These are phyloP conservation scores for Wickerhamiella dianesei DNA, from an alignment of 805 yeast genomes.

Conservation along the genomic window DNA sequence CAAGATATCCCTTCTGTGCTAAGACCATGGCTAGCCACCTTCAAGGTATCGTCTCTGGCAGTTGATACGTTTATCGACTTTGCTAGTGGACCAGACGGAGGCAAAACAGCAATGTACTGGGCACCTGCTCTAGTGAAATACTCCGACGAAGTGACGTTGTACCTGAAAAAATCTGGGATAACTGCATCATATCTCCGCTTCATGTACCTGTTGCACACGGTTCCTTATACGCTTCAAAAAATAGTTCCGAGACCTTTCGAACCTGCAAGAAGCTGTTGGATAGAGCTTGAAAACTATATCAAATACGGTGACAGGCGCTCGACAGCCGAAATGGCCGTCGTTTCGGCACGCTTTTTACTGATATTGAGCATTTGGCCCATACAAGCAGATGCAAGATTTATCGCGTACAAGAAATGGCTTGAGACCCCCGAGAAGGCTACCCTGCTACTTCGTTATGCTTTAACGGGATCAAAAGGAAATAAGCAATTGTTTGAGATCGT, in stretches of 20 bases:
- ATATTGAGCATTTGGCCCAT: not conserved
- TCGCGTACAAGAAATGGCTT: not conserved
- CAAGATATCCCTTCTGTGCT: constrained; percentile 4
- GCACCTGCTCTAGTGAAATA: not conserved
- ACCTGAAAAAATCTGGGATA: not conserved
- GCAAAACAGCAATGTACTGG: too few relatives aligned
- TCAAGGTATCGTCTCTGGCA: constrained; percentile 9
- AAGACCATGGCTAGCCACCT: not conserved
- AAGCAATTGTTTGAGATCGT: constrained; percentile 4
- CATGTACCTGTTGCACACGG: not conserved
- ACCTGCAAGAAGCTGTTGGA: not conserved
- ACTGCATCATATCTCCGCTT: not conserved
- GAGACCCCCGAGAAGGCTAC: not conserved
- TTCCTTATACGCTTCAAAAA: not conserved
- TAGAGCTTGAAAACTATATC: not conserved
- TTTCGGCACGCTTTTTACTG: not conserved
- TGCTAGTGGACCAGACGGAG: too few relatives aligned
- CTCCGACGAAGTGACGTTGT: not conserved
- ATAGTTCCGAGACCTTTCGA: not conserved
- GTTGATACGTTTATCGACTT: constrained; percentile 10
- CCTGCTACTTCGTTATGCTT: not conserved
- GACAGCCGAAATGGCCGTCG: not conserved
- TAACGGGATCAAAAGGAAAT: not conserved
- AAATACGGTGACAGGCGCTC: not conserved
- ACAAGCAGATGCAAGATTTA: not conserved